Conservation (phyloP, 768 basidiomycete species). For the Termitomyces sp. region DNA sequence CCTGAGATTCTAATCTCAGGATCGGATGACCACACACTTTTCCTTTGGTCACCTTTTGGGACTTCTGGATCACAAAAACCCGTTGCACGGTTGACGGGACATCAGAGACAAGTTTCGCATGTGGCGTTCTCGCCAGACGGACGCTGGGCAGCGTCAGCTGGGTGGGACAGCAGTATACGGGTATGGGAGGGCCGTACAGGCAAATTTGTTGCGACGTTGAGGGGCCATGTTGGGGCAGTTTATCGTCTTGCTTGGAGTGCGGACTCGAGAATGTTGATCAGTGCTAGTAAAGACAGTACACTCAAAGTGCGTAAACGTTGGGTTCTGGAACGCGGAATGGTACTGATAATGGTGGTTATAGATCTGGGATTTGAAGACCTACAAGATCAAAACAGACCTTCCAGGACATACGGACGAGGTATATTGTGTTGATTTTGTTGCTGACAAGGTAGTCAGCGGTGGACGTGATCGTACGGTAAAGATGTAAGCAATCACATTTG, state of each 20-base stretch:
- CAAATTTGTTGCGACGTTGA: constrained; percentile 84
- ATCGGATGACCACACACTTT: constrained; percentile 96
- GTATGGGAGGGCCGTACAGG: constrained; percentile 85
- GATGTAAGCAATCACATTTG: constrained; percentile 53
- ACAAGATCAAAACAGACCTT: constrained; percentile 90
- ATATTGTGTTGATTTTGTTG: constrained; percentile 98
- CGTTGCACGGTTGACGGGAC: constrained; percentile 77
- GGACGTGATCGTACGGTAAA: constrained; percentile 88
- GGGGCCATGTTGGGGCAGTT: constrained; percentile 92
- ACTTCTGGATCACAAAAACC: constrained; percentile 28
- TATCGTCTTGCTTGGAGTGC: constrained; percentile 95
- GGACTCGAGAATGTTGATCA: constrained; percentile 86
- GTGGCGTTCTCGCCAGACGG: constrained; percentile 96
- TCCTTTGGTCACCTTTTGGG: constrained; percentile 73
- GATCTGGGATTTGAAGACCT: constrained; percentile 97
- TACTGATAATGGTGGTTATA: constrained; percentile 20
- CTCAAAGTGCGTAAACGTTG: constrained; percentile 61
- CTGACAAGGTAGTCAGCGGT: constrained; percentile 98
- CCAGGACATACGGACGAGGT: constrained; percentile 98
- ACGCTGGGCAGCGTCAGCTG: constrained; percentile 83
- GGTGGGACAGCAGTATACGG: constrained; percentile 87
- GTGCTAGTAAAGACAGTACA: constrained; percentile 94
- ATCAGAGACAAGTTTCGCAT: constrained; percentile 92
- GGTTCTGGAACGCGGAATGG: background rate
- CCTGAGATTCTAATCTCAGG: constrained; percentile 91